Evolutionary conservation across 352 stramenopile species (phyloP).

Genomic region (Globisporangium radiosum): DNA sequence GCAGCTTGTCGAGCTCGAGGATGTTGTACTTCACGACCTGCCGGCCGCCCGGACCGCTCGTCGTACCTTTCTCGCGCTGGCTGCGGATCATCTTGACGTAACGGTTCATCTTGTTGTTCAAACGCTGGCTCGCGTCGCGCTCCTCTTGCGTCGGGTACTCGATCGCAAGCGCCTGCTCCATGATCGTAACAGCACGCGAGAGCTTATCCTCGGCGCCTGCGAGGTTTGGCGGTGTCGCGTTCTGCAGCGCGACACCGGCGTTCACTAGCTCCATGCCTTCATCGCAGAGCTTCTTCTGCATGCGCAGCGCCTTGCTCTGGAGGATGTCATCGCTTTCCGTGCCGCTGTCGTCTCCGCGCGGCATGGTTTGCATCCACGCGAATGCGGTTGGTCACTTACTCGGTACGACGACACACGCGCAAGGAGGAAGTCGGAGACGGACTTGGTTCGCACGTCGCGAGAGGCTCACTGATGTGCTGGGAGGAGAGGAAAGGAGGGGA

Average conservation of each 20-base stretch:
- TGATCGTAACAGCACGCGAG: slow-evolving; percentile 59
- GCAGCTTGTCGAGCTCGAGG: slow-evolving; percentile 57
- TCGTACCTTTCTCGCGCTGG: slow-evolving; percentile 52
- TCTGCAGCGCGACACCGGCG: slow-evolving; percentile 71
- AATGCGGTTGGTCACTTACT: background rate
- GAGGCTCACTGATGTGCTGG: background rate
- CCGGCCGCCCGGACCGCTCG: slow-evolving; percentile 19
- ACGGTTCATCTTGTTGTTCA: slow-evolving; percentile 83
- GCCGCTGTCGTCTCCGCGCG: slow-evolving; percentile 28
- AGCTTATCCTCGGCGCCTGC: slow-evolving; percentile 58
- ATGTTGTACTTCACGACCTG: slow-evolving; percentile 65
- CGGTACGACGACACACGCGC: background rate
- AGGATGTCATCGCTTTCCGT: slow-evolving; percentile 55
- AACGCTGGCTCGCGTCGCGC: slow-evolving; percentile 53
- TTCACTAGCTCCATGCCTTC: slow-evolving; percentile 81
- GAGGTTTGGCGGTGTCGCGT: slow-evolving; percentile 45
- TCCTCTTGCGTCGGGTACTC: slow-evolving; percentile 70
- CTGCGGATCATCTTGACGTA: slow-evolving; percentile 87
- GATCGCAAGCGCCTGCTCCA: slow-evolving; percentile 72
- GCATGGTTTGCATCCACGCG: background rate
- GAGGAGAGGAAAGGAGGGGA: background rate
- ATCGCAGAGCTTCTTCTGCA: slow-evolving; percentile 77
- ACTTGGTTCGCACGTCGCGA: background rate
- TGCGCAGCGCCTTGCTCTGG: slow-evolving; percentile 51
- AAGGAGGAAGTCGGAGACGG: background rate